A percentile compares a stretch with the other conserved stretches of the same genome.
These are phyloP conservation scores for Ogataea nitratoaversa DNA, from an alignment of 805 yeast genomes.

Conservation along the genomic window DNA sequence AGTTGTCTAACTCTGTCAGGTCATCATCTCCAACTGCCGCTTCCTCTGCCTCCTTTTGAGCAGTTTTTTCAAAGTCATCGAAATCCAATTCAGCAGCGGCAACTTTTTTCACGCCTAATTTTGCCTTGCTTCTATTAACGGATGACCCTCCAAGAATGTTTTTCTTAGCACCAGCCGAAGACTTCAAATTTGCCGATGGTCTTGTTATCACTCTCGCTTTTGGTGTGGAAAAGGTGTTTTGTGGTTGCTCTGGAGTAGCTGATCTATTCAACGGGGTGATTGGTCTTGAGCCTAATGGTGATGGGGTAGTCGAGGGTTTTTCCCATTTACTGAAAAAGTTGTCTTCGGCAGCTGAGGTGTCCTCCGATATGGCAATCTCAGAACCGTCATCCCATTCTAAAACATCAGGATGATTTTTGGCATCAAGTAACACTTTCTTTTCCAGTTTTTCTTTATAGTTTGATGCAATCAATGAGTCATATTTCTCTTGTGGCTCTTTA, in stretches of 20 bases:
- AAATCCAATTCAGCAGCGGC: slow-evolving; percentile 49
- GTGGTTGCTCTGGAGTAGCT: slow-evolving; percentile 18
- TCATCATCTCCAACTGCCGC: slow-evolving; percentile 26
- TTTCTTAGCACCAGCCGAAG: slow-evolving; percentile 20
- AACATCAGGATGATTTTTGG: slow-evolving; percentile 63
- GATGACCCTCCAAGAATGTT: slow-evolving; percentile 40
- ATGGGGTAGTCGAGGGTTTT: slow-evolving; percentile 56
- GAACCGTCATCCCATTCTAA: slow-evolving; percentile 57
- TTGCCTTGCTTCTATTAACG: slow-evolving; percentile 52
- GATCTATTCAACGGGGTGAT: slow-evolving; percentile 36
- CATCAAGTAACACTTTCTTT: slow-evolving; percentile 63
- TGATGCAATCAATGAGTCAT: slow-evolving; percentile 74
- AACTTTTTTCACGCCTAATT: slow-evolving; percentile 55
- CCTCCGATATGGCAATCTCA: slow-evolving; percentile 42
- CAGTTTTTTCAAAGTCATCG: slow-evolving; percentile 67
- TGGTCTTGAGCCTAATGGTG: slow-evolving; percentile 44
- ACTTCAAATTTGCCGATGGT: slow-evolving; percentile 14
- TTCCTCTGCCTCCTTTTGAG: slow-evolving; percentile 77
- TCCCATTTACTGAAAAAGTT: slow-evolving; percentile 93
- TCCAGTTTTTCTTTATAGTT: slow-evolving; percentile 79
- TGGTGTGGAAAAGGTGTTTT: slow-evolving; percentile 22
- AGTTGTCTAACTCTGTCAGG: slow-evolving; percentile 9
- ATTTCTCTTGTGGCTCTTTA: slow-evolving; percentile 70
- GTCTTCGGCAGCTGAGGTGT: slow-evolving; percentile 62
- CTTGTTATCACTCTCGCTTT: slow-evolving; percentile 33